Conservation (phyloP, 495 filamentous ascomycete genomes). For the Opeltia flavorubescens region DNA sequence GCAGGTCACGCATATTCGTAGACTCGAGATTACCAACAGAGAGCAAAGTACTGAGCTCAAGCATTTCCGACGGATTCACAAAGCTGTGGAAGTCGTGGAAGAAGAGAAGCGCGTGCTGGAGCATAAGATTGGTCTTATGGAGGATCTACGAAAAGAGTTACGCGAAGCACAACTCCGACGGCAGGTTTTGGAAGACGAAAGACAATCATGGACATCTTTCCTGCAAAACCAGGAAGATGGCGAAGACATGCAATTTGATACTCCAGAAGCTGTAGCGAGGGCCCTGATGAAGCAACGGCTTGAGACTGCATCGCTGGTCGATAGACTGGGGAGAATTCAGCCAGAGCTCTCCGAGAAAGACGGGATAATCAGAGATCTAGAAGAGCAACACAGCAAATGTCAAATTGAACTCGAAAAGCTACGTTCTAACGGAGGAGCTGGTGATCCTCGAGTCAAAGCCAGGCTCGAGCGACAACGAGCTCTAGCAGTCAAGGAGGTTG, state of each 20-base stretch:
- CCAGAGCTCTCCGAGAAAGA: constrained; percentile 74
- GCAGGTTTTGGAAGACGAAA: constrained; percentile 79
- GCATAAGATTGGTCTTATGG: constrained; percentile 59
- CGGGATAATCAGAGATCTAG: constrained; percentile 54
- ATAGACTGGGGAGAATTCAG: constrained; percentile 61
- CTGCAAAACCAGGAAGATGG: constrained; percentile 51
- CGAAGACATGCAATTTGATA: constrained; percentile 58
- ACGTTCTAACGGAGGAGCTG: constrained; percentile 28
- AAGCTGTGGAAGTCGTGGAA: constrained; percentile 83
- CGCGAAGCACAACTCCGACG: constrained; percentile 66
- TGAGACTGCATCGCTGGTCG: constrained; percentile 60
- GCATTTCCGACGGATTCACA: constrained; percentile 61
- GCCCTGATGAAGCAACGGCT: constrained; percentile 71
- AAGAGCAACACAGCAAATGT: constrained; percentile 48
- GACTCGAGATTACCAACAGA: constrained; percentile 63
- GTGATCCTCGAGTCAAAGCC: constrained; percentile 44
- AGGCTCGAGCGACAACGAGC: constrained; percentile 72
- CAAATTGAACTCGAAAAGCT: constrained; percentile 57
- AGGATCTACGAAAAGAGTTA: constrained; percentile 58
- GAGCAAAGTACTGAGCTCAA: constrained; percentile 72
- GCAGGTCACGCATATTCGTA: constrained; percentile 78
- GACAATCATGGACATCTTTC: constrained; percentile 72
- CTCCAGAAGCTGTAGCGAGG: constrained; percentile 75
- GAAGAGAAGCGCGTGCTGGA: constrained; percentile 86
- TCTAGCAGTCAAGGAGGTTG: constrained; percentile 79